phyloP scores from a whole-genome alignment of 805 yeast species.

The Wickerhamiella bombiphila region DNA sequence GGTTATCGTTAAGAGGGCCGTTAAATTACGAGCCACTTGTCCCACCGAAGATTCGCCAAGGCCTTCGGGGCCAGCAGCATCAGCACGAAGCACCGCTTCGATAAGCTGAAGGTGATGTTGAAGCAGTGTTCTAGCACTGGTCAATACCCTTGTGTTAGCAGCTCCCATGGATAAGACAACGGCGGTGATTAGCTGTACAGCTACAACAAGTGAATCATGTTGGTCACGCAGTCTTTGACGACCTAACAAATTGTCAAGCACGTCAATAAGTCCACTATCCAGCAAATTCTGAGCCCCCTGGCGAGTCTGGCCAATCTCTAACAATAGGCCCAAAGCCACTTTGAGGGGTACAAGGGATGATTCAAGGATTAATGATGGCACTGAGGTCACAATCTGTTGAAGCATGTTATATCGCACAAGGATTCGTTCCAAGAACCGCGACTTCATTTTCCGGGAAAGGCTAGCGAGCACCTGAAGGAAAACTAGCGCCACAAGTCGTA shows the following conservation, averaged over 20 bases:
- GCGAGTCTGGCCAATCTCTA: constrained; percentile 62
- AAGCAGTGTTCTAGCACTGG: constrained; percentile 38
- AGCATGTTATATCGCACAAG: constrained; percentile 55
- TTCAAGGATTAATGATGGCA: constrained; percentile 17
- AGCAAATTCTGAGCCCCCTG: constrained; percentile 63
- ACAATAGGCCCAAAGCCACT: constrained; percentile 50
- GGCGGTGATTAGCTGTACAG: constrained; percentile 57
- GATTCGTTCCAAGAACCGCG: constrained; percentile 43
- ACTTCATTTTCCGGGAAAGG: constrained; percentile 35
- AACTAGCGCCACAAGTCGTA: constrained; percentile 61
- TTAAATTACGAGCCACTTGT: too few relatives aligned
- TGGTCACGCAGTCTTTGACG: constrained; percentile 51
- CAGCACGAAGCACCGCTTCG: constrained; percentile 49
- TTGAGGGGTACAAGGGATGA: constrained; percentile 41
- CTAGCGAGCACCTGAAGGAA: constrained; percentile 54
- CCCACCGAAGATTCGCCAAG: neutral
- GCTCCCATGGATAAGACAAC: constrained; percentile 64
- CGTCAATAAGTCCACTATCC: constrained; percentile 56
- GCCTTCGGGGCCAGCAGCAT: constrained; percentile 20
- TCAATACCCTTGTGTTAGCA: constrained; percentile 44
- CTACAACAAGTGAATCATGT: constrained; percentile 55
- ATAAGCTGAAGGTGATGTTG: constrained; percentile 39
- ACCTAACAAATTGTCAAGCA: constrained; percentile 43
- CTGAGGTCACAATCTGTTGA: constrained; percentile 3
- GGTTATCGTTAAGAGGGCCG: too few relatives aligned